Percentiles rank a stretch among this genome's conserved stretches.
These are phyloP conservation scores for Penicillium longicatenatum DNA, from an alignment of 495 filamentous ascomycete genomes.

Conservation along the genomic window DNA sequence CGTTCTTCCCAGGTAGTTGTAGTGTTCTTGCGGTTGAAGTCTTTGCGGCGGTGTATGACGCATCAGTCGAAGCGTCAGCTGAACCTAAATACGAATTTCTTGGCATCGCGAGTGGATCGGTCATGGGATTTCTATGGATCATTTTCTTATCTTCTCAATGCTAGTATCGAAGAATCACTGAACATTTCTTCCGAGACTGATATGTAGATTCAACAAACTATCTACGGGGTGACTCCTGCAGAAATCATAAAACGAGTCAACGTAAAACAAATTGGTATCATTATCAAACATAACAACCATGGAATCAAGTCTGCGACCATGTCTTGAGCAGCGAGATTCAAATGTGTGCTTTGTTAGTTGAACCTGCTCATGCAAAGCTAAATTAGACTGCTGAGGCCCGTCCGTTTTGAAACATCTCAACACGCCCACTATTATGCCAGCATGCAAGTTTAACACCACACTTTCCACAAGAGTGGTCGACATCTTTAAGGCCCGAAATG, in stretches of 20 bases:
- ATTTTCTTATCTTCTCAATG: not conserved
- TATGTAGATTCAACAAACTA: no score
- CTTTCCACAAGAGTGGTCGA: conserved; percentile 52
- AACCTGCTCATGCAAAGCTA: not conserved
- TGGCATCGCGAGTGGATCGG: not conserved
- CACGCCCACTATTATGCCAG: conserved; percentile 54
- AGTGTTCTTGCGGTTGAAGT: not conserved
- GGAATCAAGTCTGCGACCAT: no score
- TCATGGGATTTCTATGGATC: not conserved
- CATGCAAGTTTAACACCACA: conserved; percentile 50
- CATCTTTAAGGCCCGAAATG: conserved; percentile 52
- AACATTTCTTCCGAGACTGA: no score
- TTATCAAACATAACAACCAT: no score
- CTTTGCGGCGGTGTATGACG: not conserved
- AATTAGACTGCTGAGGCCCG: not conserved
- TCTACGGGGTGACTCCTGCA: no score
- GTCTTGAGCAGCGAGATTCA: no score
- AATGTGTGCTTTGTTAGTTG: not conserved
- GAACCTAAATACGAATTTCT: conserved; percentile 5
- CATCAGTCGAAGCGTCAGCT: conserved; percentile 3
- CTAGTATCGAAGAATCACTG: no score
- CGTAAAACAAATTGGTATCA: no score
- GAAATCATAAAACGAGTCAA: no score
- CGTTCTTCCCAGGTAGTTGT: not conserved
- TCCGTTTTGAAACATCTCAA: conserved; percentile 39